Evolutionary conservation across 2,329 filamentous ascomycete species (phyloP).

Genomic region (Thelonectria discophora): DNA sequence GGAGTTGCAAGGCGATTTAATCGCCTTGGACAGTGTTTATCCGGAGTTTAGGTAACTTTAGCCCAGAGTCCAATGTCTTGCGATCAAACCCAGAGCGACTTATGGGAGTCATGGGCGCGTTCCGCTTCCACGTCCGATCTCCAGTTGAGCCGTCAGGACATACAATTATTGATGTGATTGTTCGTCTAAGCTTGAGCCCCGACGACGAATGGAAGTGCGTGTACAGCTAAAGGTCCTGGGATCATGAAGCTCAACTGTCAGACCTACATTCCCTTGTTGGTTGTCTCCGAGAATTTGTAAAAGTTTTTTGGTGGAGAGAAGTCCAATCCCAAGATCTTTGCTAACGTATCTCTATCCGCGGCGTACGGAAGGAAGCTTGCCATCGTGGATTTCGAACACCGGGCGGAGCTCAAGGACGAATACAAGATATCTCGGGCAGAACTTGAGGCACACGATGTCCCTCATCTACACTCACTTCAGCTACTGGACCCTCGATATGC

Average conservation of each 20-base stretch:
- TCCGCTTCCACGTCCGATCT: background rate
- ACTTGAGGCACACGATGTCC: background rate
- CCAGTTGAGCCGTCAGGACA: background rate
- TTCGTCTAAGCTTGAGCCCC: background rate
- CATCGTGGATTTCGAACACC: too few species aligned
- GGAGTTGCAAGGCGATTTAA: background rate
- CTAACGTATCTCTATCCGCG: too few species aligned
- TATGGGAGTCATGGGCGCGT: background rate
- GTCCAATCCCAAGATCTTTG: too few species aligned
- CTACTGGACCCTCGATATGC: background rate
- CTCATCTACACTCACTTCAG: background rate
- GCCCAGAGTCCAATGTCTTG: background rate
- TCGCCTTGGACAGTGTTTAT: background rate
- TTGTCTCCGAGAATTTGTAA: too few species aligned
- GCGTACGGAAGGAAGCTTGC: too few species aligned
- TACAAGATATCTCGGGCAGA: too few species aligned
- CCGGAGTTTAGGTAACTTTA: background rate
- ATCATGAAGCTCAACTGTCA: too few species aligned
- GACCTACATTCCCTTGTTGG: too few species aligned
- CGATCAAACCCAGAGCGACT: background rate
- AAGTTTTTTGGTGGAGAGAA: too few species aligned
- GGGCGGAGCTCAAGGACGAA: too few species aligned
- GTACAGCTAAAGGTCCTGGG: too few species aligned
- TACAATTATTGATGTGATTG: background rate
- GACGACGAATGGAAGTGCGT: too few species aligned